phyloP scores from a whole-genome alignment of 75 land plant genomes.

The Pinus albicaulis region DNA sequence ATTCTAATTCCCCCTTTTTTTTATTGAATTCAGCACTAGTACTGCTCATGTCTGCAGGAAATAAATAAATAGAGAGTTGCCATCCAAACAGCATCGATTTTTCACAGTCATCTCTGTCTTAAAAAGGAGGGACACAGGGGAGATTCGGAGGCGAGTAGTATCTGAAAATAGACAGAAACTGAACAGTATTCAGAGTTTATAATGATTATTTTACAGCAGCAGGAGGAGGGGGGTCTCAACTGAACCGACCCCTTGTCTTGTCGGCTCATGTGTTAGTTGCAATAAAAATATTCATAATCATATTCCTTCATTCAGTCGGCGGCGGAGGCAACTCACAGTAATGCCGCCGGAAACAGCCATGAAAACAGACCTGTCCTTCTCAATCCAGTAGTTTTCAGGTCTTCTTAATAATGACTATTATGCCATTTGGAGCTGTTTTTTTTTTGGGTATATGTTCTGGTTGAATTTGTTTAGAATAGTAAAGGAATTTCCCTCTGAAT shows the following conservation, averaged over 20 bases:
- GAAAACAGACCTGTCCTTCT: too few species aligned
- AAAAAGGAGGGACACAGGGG: background rate
- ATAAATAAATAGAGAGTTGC: background rate
- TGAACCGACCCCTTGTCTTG: too few species aligned
- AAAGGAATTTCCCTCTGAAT: too few species aligned
- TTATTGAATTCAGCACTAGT: too few species aligned
- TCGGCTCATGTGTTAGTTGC: too few species aligned
- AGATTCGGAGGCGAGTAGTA: background rate
- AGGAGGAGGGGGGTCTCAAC: background rate
- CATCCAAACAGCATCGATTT: background rate
- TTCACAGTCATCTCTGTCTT: too few species aligned
- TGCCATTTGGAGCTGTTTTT: too few species aligned
- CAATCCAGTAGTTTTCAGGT: too few species aligned
- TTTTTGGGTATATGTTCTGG: too few species aligned
- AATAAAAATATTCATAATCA: background rate
- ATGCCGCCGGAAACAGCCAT: background rate
- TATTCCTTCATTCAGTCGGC: background rate
- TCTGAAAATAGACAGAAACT: background rate
- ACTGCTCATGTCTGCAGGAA: background rate
- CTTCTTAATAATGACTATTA: too few species aligned
- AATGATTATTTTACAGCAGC: background rate
- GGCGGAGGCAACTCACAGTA: background rate
- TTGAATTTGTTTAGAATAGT: too few species aligned
- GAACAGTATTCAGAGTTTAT: background rate
- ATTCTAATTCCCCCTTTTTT: too few species aligned